phyloP scores from a whole-genome alignment of 2,329 filamentous ascomycete genomes.

The Huntiella savannae region DNA sequence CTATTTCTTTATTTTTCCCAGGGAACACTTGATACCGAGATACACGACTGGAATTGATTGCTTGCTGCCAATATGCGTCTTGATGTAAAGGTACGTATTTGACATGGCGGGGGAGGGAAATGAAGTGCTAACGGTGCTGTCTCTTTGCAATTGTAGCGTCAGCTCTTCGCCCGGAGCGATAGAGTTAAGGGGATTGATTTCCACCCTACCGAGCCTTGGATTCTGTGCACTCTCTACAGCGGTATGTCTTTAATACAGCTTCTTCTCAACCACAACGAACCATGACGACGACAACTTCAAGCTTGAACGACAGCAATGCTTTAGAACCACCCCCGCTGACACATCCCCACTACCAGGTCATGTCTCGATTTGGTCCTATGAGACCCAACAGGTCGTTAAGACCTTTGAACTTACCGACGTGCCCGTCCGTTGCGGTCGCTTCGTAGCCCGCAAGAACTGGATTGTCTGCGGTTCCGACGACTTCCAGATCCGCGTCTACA shows the following conservation, averaged over 20 bases:
- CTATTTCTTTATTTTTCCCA: no score
- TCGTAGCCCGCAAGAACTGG: slow-evolving; percentile 97
- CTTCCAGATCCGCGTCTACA: slow-evolving; percentile 76
- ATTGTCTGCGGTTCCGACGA: slow-evolving; percentile 92
- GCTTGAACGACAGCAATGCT: no score
- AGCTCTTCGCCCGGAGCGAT: slow-evolving; percentile 59
- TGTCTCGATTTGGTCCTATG: slow-evolving; percentile 98
- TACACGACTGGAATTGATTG: no score
- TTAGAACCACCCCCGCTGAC: not conserved
- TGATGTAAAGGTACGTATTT: slow-evolving; percentile 12
- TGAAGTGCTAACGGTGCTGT: not conserved
- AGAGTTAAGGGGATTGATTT: slow-evolving; percentile 96
- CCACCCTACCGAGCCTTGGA: slow-evolving; percentile 92
- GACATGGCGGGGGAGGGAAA: not conserved
- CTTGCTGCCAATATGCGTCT: slow-evolving; percentile 12
- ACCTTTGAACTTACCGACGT: slow-evolving; percentile 98
- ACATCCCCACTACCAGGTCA: slow-evolving; percentile 42
- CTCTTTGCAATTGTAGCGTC: slow-evolving; percentile 18
- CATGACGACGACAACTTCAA: not conserved
- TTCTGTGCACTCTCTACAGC: slow-evolving; percentile 88
- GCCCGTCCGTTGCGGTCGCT: slow-evolving; percentile 86
- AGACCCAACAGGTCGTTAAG: slow-evolving; percentile 92
- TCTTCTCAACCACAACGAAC: not conserved
- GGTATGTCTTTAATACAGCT: slow-evolving; percentile 32
- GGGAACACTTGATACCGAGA: no score